Percentiles rank a stretch among this genome's conserved stretches.
Conservation (phyloP, 371 early-diverging fungal genomes). For the Zopfochytrium polystomum region DNA sequence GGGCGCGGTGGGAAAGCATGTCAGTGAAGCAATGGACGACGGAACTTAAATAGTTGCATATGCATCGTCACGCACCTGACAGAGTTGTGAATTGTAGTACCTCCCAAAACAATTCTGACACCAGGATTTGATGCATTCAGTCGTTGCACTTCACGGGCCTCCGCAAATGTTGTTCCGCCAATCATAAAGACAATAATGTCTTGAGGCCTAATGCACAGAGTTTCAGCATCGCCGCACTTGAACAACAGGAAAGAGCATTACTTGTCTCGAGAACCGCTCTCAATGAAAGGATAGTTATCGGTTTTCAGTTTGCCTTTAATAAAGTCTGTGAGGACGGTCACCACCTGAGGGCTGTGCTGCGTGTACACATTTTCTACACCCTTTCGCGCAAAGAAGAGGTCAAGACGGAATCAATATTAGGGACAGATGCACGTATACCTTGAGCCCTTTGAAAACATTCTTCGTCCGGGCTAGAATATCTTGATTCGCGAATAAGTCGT, state of each 20-base stretch:
- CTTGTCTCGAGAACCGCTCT: constrained; percentile 63
- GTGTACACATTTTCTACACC: constrained; percentile 98
- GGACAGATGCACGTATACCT: constrained; percentile 40
- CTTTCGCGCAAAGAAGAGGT: constrained; percentile 48
- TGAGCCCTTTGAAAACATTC: constrained; percentile 79
- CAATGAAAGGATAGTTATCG: constrained; percentile 73
- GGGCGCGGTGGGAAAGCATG: not conserved
- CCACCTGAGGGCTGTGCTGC: constrained; percentile 85
- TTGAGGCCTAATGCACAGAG: constrained; percentile 70
- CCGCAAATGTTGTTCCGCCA: constrained; percentile 91
- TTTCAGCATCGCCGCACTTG: not conserved
- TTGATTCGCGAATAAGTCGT: constrained; percentile 82
- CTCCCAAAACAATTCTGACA: constrained; percentile 81
- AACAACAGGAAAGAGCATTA: constrained; percentile 21
- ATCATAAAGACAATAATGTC: constrained; percentile 91
- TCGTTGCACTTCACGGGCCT: constrained; percentile 77
- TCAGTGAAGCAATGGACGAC: not conserved
- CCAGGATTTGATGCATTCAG: constrained; percentile 73
- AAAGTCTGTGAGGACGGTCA: constrained; percentile 69
- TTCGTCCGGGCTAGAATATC: constrained; percentile 77
- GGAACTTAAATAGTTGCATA: not conserved
- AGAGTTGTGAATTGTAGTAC: constrained; percentile 78
- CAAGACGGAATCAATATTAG: not conserved
- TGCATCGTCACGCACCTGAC: not conserved
- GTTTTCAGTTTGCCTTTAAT: constrained; percentile 80